Evolutionary conservation across 1,139 yeast genomes (phyloP).

Genomic region (Suhomyces coccinellae): DNA sequence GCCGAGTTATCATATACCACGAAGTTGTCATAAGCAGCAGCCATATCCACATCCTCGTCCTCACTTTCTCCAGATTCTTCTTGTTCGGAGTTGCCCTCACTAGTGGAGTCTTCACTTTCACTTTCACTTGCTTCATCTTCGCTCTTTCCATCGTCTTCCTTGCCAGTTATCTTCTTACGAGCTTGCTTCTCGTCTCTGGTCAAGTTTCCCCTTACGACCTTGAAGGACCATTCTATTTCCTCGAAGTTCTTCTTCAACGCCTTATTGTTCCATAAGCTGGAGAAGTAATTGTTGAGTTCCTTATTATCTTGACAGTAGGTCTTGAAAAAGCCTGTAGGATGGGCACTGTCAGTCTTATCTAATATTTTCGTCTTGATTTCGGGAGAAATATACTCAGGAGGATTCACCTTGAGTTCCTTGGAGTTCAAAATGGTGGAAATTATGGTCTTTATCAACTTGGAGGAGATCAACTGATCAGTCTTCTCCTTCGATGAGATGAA

Average conservation of each 20-base stretch:
- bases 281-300: slow-evolving; percentile 46
- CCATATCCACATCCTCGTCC: slow-evolving; percentile 24
- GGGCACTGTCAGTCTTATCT: slow-evolving; percentile 30
- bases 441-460: slow-evolving; percentile 35
- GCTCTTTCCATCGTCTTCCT: slow-evolving; percentile 19
- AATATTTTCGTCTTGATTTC: slow-evolving; percentile 24
- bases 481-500: slow-evolving; percentile 23
- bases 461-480: slow-evolving; percentile 29
- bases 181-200: slow-evolving; percentile 43
- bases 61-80: slow-evolving; percentile 13
- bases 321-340: slow-evolving; percentile 55
- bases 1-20: slow-evolving; percentile 54
- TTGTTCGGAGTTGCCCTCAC: slow-evolving; percentile 6
- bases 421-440: slow-evolving; percentile 25
- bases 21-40: slow-evolving; percentile 31
- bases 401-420: slow-evolving; percentile 29
- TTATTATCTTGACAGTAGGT: slow-evolving; percentile 42
- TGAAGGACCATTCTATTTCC: slow-evolving; percentile 59
- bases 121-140: slow-evolving; percentile 23
- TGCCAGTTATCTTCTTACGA: slow-evolving; percentile 30
- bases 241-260: slow-evolving; percentile 46
- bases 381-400: slow-evolving; percentile 35
- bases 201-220: slow-evolving; percentile 59
- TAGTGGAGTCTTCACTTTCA: slow-evolving; percentile 13
- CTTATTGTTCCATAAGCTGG: slow-evolving; percentile 61